Base-by-base conservation (phyloP, 2,329 filamentous ascomycete species). In the Aspergillus sp. region DNA sequence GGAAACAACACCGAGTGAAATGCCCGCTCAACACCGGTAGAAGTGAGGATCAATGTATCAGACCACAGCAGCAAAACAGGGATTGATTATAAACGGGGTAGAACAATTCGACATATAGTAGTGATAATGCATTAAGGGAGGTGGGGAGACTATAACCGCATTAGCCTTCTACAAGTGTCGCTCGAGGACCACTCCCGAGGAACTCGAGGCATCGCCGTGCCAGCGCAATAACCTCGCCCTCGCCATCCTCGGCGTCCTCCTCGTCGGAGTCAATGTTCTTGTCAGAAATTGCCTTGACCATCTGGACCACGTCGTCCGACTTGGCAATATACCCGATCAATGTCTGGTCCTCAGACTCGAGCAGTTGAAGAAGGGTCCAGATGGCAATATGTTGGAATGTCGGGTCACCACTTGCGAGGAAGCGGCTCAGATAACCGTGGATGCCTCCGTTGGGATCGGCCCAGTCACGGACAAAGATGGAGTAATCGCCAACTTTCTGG, bases 301-400 rank as follows among this genome's bases (percentile, higher is more conserved):
- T 91, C 56, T 90, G 84, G 51, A 96, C 89, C 60, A 99, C 88
- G 60, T 96, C 90, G 58, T 93, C 89, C 1, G 91, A 92, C 66
- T 93, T 89, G 63, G 89, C 86, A 61, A 99, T 96, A 45, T 90
- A 84, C 46, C 86, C 86, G 57, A 96, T 88, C n/a, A 99, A 79
- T 50, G 85, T 87, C 73, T 89, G 86, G 68, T 99, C 93, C 69
- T 95, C 92, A 0, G 93, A 96, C 73, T 99, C 94, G 47, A 99
- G 86, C 4, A 99, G 82, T 69, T 99, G 94, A 3, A 99, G 82
- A 45, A 99, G 76, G 1, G 94, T 99, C 94, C 94, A 99, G 58
- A 97, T 96, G 47, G 94, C 94, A 67, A 99, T 99, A 70, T 99
- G 94, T 73, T 99, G 94, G 79, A 99, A 99, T 0, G 94, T 99